These are phyloP conservation scores for Cladobotryum mycophilum DNA, from an alignment of 2,329 filamentous ascomycete genomes.

Conservation along the genomic window DNA sequence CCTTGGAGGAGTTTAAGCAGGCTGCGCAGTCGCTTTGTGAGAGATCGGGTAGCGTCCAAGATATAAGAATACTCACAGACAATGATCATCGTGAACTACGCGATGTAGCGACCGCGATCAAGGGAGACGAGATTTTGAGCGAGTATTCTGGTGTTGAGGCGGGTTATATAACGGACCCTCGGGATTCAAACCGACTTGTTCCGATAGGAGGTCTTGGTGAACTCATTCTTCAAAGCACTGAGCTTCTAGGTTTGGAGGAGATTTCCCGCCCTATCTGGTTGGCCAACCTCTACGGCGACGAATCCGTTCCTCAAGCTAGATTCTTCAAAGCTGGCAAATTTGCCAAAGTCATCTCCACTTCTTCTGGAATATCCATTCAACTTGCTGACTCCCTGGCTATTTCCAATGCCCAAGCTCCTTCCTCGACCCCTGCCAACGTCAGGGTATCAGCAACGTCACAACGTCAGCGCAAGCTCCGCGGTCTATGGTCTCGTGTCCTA, in stretches of 20 bases:
- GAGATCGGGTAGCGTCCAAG: constrained; percentile 24
- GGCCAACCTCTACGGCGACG: constrained; percentile 6
- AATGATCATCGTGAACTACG: constrained; percentile 29
- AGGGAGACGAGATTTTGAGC: constrained; percentile 13
- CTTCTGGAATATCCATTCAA: constrained; percentile 23
- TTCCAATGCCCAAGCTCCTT: constrained; percentile 7
- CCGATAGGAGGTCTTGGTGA: constrained; percentile 39
- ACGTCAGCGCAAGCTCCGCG: constrained; percentile 38
- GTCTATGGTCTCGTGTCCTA: constrained; percentile 44
- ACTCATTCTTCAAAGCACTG: constrained; percentile 32
- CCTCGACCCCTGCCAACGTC: constrained; percentile 13
- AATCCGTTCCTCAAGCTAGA: constrained; percentile 18
- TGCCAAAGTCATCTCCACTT: constrained; percentile 27
- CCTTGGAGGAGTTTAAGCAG: constrained; percentile 45
- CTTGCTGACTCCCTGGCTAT: constrained; percentile 20
- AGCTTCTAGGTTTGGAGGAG: too few species aligned
- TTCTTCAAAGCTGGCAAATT: constrained; percentile 37
- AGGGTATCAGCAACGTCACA: constrained; percentile 33
- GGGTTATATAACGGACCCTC: constrained; percentile 36
- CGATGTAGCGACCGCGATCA: constrained; percentile 17
- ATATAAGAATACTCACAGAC: constrained; percentile 29
- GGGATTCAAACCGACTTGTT: constrained; percentile 27
- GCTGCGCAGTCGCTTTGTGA: constrained; percentile 45
- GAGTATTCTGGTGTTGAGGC: constrained; percentile 22
- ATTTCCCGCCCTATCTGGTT: too few species aligned